Evolutionary conservation across 495 filamentous ascomycete species (phyloP), one percentile per base, ranked within the genome.

Genomic region (Aspergillus indologenus): DNA sequence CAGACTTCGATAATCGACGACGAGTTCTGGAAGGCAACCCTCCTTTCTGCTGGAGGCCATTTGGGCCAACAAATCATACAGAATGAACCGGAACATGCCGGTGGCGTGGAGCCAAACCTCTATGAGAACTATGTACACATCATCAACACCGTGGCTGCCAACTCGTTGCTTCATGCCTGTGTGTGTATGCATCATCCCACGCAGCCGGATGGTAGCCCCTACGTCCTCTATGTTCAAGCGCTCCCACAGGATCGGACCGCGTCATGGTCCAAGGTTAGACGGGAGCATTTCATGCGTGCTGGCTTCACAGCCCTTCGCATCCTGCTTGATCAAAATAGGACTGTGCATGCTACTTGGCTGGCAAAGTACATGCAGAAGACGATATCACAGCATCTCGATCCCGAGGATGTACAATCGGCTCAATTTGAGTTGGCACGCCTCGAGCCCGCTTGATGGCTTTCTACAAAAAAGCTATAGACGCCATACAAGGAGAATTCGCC

Each of bases 111-210:
- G 2, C 55, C 18, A 5, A n/a, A 63, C 17, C 22, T 62, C 1
- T 78, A 74, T 49, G 71, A 79, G 18, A 59, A 73, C 8, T 78
- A 68, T 49, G 58, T 56, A 1, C 47, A 66, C 0, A 49, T 64
- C 0, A 56, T 77, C 11, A 65, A 68, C 15, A 52, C 58, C 8
- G 11, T 77, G 26, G 51, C 64, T 18, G 62, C 70, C 18, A 61
- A 62, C 3, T 66, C 66, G 1, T 53, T 69, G 15, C 45, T 71
- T 19, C 56, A 46, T 5, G 65, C 68, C 21, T 59, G 64, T n/a
- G 61, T 72, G 49, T 58, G 64, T 7, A 54, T 78, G 22, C 72
- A 69, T 22, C 73, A 79, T 56, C 76, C 76, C 7, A 64, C 64
- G 15, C 47, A 68, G 26, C 75, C 73, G 15, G 64, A 75, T 29